Evolutionary conservation across 2,329 filamentous ascomycete species (phyloP).

Genomic region (Fusarium staphyleae): DNA sequence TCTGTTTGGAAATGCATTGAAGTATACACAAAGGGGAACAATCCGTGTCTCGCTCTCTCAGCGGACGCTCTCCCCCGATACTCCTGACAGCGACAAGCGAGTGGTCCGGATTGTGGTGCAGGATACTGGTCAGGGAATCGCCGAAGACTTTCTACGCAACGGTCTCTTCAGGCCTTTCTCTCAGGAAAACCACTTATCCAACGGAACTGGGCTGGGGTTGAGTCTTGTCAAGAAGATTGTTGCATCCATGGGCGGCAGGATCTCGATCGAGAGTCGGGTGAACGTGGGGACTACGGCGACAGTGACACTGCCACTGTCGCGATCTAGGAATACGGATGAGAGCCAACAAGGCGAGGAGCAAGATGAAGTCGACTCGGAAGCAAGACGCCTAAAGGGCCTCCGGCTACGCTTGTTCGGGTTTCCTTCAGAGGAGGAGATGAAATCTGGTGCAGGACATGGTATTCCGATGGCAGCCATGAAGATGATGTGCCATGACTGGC

Average conservation of each 20-base stretch:
- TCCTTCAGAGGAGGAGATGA: conserved; percentile 9
- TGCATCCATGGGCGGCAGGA: conserved; percentile 63
- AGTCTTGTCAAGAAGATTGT: conserved; percentile 69
- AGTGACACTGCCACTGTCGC: conserved; percentile 43
- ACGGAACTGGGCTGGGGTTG: conserved; percentile 69
- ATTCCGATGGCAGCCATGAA: conserved; percentile 27
- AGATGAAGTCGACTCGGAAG: conserved; percentile 41
- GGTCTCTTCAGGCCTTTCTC: conserved; percentile 69
- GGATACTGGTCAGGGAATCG: conserved; percentile 72
- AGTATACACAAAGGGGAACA: conserved; percentile 58
- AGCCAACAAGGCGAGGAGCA: conserved; percentile 21
- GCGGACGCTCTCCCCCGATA: conserved; percentile 3
- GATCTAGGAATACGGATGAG: neutral
- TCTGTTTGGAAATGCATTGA: conserved; percentile 67
- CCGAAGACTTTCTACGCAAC: conserved; percentile 66
- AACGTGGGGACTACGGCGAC: conserved; percentile 48
- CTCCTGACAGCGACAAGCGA: neutral
- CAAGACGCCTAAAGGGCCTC: conserved; percentile 41
- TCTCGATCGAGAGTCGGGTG: conserved; percentile 60
- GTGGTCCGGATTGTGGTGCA: conserved; percentile 55
- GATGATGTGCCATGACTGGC: conserved; percentile 31
- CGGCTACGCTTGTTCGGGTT: conserved; percentile 34
- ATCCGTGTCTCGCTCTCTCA: conserved; percentile 44
- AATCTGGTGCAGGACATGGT: neutral
- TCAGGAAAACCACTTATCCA: conserved; percentile 67